Evolutionary conservation across 2,329 filamentous ascomycete species (phyloP).

Genomic region (Aspergillus intermedius): DNA sequence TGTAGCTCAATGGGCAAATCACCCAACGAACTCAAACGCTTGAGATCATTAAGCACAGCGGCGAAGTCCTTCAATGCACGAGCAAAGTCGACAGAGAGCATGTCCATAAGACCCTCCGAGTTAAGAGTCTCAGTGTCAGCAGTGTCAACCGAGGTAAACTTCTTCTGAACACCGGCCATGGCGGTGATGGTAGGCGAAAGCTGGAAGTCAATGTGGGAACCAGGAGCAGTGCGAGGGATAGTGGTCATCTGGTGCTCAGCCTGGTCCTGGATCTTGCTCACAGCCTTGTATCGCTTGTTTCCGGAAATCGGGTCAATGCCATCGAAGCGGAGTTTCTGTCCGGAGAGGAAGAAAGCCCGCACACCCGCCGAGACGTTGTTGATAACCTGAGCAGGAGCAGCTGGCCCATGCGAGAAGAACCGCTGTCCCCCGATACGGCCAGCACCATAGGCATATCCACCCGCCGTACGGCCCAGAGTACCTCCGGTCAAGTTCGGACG

Average conservation of each 20-base stretch:
- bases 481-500: constrained; percentile 90
- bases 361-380: constrained; percentile 93
- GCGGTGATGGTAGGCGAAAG: constrained; percentile 86
- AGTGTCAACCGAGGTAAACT: constrained; percentile 18
- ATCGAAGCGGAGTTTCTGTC: constrained; percentile 81
- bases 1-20: constrained; percentile 76
- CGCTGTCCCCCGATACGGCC: constrained; percentile 65
- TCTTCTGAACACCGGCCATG: constrained; percentile 43
- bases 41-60: constrained; percentile 71
- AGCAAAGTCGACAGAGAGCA: constrained; percentile 81
- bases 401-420: constrained; percentile 85
- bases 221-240: constrained; percentile 50
- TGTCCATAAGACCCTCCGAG: constrained; percentile 74
- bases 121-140: constrained; percentile 59
- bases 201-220: constrained; percentile 82
- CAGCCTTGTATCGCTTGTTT: constrained; percentile 69
- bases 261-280: constrained; percentile 70
- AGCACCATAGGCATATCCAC: constrained; percentile 74
- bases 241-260: constrained; percentile 60
- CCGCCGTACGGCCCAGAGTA: constrained; percentile 72
- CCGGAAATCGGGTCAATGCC: constrained; percentile 62
- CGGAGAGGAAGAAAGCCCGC: constrained; percentile 85
- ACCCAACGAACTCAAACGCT: constrained; percentile 67
- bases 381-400: constrained; percentile 79
- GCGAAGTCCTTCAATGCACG: constrained; percentile 78